phyloP scores from a whole-genome alignment of 169 alveolate genomes.

The Hammondia hammondi region DNA sequence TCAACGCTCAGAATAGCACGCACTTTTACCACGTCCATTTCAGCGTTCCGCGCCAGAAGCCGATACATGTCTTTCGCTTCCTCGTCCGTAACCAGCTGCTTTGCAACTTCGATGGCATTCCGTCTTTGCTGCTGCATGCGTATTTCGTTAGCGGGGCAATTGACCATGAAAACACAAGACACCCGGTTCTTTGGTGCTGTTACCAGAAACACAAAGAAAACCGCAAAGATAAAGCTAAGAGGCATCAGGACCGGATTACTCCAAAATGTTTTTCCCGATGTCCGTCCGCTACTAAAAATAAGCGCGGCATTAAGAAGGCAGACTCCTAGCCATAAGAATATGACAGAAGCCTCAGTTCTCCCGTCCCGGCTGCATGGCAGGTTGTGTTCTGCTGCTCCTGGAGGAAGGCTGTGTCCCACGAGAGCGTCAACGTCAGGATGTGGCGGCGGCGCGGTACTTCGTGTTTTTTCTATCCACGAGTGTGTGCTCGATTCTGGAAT shows the following conservation, averaged over 20 bases:
- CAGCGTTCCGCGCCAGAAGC: neutral
- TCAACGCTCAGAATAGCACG: neutral
- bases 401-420: neutral
- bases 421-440: neutral
- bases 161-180: constrained; percentile 52
- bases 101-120: neutral
- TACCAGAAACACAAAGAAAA: constrained; percentile 5
- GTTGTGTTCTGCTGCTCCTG: neutral
- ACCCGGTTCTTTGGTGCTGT: constrained; percentile 23
- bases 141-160: constrained; percentile 49
- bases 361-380: constrained; percentile 79
- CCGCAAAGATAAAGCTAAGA: constrained; percentile 2
- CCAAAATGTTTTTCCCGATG: constrained; percentile 78
- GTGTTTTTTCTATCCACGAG: neutral
- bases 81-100: neutral
- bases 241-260: constrained; percentile 77
- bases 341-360: constrained; percentile 80
- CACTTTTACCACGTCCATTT: neutral
- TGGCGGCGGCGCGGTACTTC: neutral
- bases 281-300: constrained; percentile 82
- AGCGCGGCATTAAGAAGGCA: constrained; percentile 85
- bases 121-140: neutral
- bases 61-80: constrained; percentile 17
- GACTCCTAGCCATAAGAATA: constrained; percentile 84
- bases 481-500: neutral